These are phyloP conservation scores for Plasmodium adleri DNA, from an alignment of 169 alveolate species.

Conservation along the genomic window DNA sequence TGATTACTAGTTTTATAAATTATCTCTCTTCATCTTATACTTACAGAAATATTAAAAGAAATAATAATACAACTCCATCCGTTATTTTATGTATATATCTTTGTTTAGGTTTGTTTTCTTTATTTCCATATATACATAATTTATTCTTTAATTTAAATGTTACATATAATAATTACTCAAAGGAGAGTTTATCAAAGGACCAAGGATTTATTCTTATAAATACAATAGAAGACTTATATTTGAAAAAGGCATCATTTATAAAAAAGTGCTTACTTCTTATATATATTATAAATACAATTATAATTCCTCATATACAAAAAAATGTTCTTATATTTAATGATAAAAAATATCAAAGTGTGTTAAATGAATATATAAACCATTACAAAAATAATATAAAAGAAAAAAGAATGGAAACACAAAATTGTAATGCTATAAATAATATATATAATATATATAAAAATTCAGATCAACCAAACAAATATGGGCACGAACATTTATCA, in stretches of 20 bases:
- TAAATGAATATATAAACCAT: no score
- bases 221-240: neutral
- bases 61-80: neutral
- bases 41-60: slow-evolving; percentile 9
- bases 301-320: slow-evolving; percentile 2
- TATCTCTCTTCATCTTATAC: slow-evolving; percentile 50
- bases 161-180: neutral
- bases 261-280: slow-evolving; percentile 28
- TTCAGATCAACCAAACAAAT: neutral
- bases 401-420: neutral
- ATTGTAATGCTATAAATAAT: neutral
- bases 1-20: slow-evolving; percentile 41
- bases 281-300: slow-evolving; percentile 35
- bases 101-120: slow-evolving; percentile 11
- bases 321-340: neutral
- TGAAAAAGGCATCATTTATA: slow-evolving; percentile 20
- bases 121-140: neutral
- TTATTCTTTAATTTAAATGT: no score
- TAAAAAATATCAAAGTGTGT: no score
- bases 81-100: slow-evolving; percentile 15
- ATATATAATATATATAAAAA: no score
- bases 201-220: no score
- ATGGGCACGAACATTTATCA: neutral
- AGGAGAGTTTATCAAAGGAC: slow-evolving; percentile 6
- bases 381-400: neutral